Percentiles rank a stretch among this genome's conserved stretches.
phyloP scores from a whole-genome alignment of 2,329 filamentous ascomycete species.

The Keithomyces neogunnii region DNA sequence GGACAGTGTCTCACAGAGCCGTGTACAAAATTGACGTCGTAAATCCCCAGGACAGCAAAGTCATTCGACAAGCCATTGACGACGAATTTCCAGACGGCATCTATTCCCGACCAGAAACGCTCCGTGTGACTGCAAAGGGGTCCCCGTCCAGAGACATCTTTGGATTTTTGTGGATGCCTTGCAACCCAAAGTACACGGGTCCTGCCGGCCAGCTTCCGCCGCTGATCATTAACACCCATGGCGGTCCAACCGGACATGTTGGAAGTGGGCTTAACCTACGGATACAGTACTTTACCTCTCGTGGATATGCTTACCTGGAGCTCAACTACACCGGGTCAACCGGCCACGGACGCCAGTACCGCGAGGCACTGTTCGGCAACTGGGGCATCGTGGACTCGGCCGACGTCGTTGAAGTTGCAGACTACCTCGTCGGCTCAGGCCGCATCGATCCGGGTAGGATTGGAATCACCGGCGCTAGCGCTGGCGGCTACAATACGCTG shows the following conservation, averaged over 20 bases:
- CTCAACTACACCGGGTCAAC: constrained; percentile 46
- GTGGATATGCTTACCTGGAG: constrained; percentile 41
- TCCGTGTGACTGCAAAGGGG: constrained; percentile 20
- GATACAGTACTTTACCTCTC: constrained; percentile 44
- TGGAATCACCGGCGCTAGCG: constrained; percentile 41
- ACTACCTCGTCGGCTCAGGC: constrained; percentile 28
- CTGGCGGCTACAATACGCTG: constrained; percentile 46
- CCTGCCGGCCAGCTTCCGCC: constrained; percentile 33
- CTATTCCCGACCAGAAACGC: constrained; percentile 29
- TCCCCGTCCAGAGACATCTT: constrained; percentile 25
- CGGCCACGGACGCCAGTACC: constrained; percentile 41
- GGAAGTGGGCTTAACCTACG: constrained; percentile 33
- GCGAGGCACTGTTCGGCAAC: constrained; percentile 36
- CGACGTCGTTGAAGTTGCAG: constrained; percentile 38
- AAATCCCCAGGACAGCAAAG: constrained; percentile 13
- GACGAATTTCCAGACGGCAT: constrained; percentile 18
- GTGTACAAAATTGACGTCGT: constrained; percentile 27
- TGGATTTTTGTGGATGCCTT: constrained; percentile 40
- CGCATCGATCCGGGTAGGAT: constrained; percentile 28
- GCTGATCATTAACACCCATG: constrained; percentile 41
- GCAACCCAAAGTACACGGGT: constrained; percentile 33
- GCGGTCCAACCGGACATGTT: constrained; percentile 38
- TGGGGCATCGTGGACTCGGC: constrained; percentile 44
- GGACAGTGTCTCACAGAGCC: constrained; percentile 19
- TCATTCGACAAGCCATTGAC: constrained; percentile 26